These are phyloP conservation scores for Synchytrium microbalum DNA, from an alignment of 371 early-diverging fungal genomes.

Conservation along the genomic window DNA sequence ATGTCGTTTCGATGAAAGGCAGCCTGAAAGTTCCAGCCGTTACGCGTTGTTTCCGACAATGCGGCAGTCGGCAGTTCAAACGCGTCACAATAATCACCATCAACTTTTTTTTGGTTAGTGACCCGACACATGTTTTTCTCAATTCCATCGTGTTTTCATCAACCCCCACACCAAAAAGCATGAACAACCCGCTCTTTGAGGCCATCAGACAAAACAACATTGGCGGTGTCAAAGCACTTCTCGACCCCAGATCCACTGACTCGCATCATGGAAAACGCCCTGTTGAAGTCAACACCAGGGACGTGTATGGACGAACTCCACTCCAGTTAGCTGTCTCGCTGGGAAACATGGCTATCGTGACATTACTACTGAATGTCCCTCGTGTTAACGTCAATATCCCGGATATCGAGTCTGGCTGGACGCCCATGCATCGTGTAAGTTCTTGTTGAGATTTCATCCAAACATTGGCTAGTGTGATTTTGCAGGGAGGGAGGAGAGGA, in stretches of 20 bases:
- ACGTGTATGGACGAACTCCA: conserved; percentile 37
- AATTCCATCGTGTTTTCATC: too few species aligned
- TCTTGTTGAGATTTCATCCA: conserved; percentile 1
- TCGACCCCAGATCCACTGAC: not conserved
- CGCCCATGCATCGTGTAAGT: conserved; percentile 54
- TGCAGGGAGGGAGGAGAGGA: not conserved
- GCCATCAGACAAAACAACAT: not conserved
- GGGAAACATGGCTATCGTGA: conserved; percentile 37
- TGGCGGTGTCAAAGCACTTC: not conserved
- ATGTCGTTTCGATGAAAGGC: too few species aligned
- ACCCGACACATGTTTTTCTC: too few species aligned
- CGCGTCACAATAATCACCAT: too few species aligned
- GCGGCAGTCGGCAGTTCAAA: too few species aligned
- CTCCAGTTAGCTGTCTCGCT: conserved; percentile 42
- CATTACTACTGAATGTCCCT: conserved; percentile 37
- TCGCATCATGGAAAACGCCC: not conserved
- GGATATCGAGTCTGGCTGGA: conserved; percentile 66
- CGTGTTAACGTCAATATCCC: conserved; percentile 51
- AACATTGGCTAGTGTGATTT: not conserved
- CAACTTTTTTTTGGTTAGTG: too few species aligned
- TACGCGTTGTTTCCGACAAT: too few species aligned
- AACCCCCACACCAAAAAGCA: too few species aligned
- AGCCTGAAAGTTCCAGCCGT: too few species aligned
- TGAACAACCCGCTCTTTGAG: not conserved
- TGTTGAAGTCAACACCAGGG: conserved; percentile 39